A percentile compares a stretch with the other conserved stretches of the same genome.
These are phyloP conservation scores for Dictyostelium citrinum DNA, from an alignment of 78 protist species.

Conservation along the genomic window DNA sequence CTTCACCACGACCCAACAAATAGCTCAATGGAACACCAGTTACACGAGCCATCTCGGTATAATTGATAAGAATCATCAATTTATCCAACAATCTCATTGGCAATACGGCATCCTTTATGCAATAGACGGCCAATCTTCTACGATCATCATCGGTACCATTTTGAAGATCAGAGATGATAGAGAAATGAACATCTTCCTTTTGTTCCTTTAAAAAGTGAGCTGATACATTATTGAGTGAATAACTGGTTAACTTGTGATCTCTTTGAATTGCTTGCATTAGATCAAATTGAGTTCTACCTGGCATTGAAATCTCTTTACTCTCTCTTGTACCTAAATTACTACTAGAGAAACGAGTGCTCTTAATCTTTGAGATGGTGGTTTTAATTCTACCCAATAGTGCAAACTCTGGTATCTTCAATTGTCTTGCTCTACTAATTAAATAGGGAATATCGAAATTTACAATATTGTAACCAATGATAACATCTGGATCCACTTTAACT, in stretches of 20 bases:
- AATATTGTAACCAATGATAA: conserved; percentile 99
- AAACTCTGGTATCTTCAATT: conserved; percentile 72
- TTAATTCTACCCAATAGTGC: conserved; percentile 68
- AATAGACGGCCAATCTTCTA: conserved; percentile 98
- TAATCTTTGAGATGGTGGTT: conserved; percentile 65
- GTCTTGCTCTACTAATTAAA: conserved; percentile 93
- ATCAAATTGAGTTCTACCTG: conserved; percentile 81
- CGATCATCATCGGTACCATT: conserved; percentile 96
- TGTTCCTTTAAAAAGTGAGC: conserved; percentile 98
- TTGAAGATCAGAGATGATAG: conserved; percentile 96
- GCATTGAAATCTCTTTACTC: conserved; percentile 86
- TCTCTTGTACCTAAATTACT: conserved; percentile 96
- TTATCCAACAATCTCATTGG: conserved; percentile 97
- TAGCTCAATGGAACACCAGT: conserved; percentile 98
- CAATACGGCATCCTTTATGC: conserved; percentile 98
- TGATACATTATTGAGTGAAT: conserved; percentile 97
- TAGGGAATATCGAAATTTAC: conserved; percentile 98
- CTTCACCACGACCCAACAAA: conserved; percentile 98
- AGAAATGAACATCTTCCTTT: conserved; percentile 99
- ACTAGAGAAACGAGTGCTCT: conserved; percentile 79
- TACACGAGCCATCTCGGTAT: conserved; percentile 99
- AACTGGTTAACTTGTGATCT: conserved; percentile 81
- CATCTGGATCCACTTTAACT: conserved; percentile 95
- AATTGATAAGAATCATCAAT: conserved; percentile 97
- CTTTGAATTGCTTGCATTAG: conserved; percentile 84